Percentiles rank a stretch among this genome's conserved stretches.
Evolutionary conservation across 179 eudicot species (phyloP).

Genomic region (Corrigiola litoralis): DNA sequence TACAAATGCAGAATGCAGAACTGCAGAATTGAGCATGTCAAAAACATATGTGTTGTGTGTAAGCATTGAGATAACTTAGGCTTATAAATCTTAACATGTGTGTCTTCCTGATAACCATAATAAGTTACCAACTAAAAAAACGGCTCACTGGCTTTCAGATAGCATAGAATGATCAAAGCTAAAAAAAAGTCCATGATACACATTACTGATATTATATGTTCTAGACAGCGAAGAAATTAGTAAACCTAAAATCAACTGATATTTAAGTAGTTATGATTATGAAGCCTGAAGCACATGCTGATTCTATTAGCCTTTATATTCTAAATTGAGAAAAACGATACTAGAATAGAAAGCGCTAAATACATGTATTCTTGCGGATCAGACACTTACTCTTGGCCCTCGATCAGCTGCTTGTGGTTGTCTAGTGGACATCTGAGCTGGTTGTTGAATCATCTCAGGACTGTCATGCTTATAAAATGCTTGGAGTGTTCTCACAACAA

Average conservation of each 20-base stretch:
- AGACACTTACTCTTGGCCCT: conserved; percentile 74
- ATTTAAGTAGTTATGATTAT: neutral
- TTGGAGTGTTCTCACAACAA: conserved; percentile 72
- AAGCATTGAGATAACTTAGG: too few species aligned
- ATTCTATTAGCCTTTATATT: too few species aligned
- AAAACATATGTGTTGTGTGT: too few species aligned
- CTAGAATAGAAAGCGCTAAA: too few species aligned
- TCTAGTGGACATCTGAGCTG: conserved; percentile 42
- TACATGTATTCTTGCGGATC: neutral
- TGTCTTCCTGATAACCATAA: too few species aligned
- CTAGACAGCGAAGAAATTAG: neutral
- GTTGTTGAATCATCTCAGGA: conserved; percentile 75
- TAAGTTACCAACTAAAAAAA: too few species aligned
- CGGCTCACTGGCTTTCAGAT: too few species aligned
- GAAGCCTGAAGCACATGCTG: conserved; percentile 2
- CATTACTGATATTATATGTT: too few species aligned
- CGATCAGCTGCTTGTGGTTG: conserved; percentile 55
- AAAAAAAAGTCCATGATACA: too few species aligned
- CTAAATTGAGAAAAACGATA: too few species aligned
- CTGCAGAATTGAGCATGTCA: too few species aligned
- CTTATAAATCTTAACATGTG: too few species aligned
- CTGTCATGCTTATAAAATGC: conserved; percentile 82
- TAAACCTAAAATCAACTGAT: neutral
- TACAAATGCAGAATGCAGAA: neutral
- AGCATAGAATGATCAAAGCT: neutral